Percentiles rank a stretch among this genome's conserved stretches.
phyloP scores from a whole-genome alignment of 768 basidiomycete species.

The Hysterangium stoloniferum region DNA sequence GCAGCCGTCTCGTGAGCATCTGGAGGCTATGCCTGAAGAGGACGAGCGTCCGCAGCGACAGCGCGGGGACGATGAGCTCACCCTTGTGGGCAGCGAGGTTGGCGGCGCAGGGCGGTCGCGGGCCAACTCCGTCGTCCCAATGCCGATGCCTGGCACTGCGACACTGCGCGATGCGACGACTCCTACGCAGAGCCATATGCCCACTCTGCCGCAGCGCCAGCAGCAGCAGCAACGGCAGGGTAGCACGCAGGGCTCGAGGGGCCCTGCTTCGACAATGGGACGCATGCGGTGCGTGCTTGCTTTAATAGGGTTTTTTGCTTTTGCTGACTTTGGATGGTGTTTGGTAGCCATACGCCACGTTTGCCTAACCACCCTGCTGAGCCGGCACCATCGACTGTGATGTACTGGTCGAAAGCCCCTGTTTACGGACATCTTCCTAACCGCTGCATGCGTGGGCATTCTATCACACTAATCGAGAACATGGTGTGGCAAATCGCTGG shows the following conservation, averaged over 20 bases:
- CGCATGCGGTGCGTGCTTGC: neutral
- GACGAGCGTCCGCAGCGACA: too few species aligned
- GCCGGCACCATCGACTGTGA: conserved; percentile 59
- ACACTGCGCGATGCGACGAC: neutral
- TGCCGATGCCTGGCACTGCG: neutral
- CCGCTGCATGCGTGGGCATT: conserved; percentile 73
- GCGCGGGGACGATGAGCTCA: neutral
- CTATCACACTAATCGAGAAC: conserved; percentile 74
- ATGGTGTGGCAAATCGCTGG: conserved; percentile 87
- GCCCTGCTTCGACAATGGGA: too few species aligned
- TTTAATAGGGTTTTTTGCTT: neutral
- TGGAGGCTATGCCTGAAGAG: neutral
- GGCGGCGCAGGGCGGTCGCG: neutral
- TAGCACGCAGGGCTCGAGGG: neutral
- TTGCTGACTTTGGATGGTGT: neutral
- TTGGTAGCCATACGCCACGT: conserved; percentile 15
- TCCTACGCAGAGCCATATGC: neutral
- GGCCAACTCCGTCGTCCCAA: neutral
- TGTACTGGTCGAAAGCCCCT: conserved; percentile 84
- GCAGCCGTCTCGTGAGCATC: neutral
- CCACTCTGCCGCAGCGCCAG: neutral
- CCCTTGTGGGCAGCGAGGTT: neutral
- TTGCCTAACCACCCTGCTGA: conserved; percentile 21
- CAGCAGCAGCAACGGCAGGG: neutral
- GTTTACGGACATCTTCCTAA: conserved; percentile 64